These are phyloP conservation scores for Anthostomella pinea DNA, from an alignment of 2,329 filamentous ascomycete species.

Conservation along the genomic window DNA sequence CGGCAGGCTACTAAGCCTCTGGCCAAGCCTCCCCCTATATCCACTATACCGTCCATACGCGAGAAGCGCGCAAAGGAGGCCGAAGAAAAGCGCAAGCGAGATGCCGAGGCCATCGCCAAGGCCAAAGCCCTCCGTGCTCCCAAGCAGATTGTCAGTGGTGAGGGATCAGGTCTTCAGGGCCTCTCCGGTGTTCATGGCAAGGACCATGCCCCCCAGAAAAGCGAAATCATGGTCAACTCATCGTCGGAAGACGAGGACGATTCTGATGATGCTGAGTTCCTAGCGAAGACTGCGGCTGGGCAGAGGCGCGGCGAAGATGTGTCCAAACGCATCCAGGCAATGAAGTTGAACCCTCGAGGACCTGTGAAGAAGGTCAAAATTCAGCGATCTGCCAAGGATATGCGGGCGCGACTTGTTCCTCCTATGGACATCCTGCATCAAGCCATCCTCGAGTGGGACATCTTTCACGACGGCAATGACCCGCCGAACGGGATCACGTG, in stretches of 20 bases:
- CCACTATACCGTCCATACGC: slow-evolving; percentile 57
- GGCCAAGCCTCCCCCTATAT: slow-evolving; percentile 34
- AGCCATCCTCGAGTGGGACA: slow-evolving; percentile 89
- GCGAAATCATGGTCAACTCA: slow-evolving; percentile 87
- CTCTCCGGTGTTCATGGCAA: slow-evolving; percentile 71
- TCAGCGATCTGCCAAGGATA: slow-evolving; percentile 82
- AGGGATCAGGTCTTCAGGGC: slow-evolving; percentile 73
- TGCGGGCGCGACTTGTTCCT: slow-evolving; percentile 87
- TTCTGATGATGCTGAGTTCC: slow-evolving; percentile 53
- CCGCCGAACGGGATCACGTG: slow-evolving; percentile 77
- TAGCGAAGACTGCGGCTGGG: slow-evolving; percentile 45
- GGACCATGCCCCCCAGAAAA: slow-evolving; percentile 70
- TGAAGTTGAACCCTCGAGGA: slow-evolving; percentile 57
- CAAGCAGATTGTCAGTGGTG: slow-evolving; percentile 59
- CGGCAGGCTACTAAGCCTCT: slow-evolving; percentile 28
- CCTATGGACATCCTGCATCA: slow-evolving; percentile 83
- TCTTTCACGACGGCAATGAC: slow-evolving; percentile 84
- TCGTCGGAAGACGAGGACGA: slow-evolving; percentile 73
- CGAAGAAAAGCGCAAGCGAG: slow-evolving; percentile 70
- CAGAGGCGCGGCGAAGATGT: slow-evolving; percentile 47
- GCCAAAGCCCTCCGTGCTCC: slow-evolving; percentile 60
- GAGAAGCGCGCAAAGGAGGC: slow-evolving; percentile 72
- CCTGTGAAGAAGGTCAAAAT: slow-evolving; percentile 84
- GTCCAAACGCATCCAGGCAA: slow-evolving; percentile 45
- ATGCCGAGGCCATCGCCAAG: slow-evolving; percentile 68